phyloP scores from a whole-genome alignment of 495 filamentous ascomycete genomes.

The Xylaria telfairii region DNA sequence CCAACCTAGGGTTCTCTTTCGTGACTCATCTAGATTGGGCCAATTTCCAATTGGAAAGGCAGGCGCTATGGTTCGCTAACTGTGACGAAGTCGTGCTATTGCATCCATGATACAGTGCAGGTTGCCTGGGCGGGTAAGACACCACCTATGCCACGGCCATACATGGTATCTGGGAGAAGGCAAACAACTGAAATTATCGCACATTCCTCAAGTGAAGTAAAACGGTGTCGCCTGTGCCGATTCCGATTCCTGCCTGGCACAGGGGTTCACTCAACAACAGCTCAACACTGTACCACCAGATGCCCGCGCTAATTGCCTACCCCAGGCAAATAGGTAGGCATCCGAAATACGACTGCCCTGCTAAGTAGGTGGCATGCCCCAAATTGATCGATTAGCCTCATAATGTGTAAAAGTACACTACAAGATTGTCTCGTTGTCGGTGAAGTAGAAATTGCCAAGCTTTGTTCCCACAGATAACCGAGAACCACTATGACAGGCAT shows the following conservation, averaged over 20 bases:
- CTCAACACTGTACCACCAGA: background rate
- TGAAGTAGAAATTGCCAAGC: slow-evolving; percentile 21
- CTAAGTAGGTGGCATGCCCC: background rate
- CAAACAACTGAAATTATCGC: background rate
- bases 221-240: slow-evolving; percentile 8
- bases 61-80: slow-evolving; percentile 9
- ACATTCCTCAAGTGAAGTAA: slow-evolving; percentile 9
- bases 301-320: too few relatives aligned
- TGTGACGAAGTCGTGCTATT: slow-evolving; percentile 14
- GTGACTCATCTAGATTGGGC: slow-evolving; percentile 24
- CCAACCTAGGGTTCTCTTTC: background rate
- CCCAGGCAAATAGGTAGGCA: background rate
- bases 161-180: background rate
- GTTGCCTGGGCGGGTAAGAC: background rate
- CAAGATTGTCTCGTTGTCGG: background rate
- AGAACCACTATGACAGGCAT: slow-evolving; percentile 21
- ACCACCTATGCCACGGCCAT: background rate
- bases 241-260: background rate
- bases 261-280: slow-evolving; percentile 5
- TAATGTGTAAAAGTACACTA: background rate
- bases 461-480: slow-evolving; percentile 27
- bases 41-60: background rate
- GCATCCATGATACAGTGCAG: slow-evolving; percentile 20
- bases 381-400: background rate
- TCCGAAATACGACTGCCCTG: background rate